Base-by-base conservation (phyloP, 1,284 basidiomycete genomes). In the Inonotus hispidus region DNA sequence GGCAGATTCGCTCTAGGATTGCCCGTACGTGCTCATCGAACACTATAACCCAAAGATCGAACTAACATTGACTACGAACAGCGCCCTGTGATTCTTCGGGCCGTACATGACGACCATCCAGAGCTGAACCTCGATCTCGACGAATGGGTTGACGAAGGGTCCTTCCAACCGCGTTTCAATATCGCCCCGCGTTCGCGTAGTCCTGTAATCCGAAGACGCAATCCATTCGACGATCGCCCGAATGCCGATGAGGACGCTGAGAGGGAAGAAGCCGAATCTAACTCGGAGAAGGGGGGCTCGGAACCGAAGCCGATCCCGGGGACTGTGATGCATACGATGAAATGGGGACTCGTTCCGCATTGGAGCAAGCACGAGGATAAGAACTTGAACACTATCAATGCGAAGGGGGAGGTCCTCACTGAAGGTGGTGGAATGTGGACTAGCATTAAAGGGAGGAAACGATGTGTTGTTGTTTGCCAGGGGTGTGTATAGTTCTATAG, bases 261-360 rank as follows among this genome's bases (percentile, higher is more conserved):
- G 11, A 14, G n/a, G n/a, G n/a, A 46, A 3, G 35, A 16, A 55
- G 16, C 13, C n/a, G 41, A 43, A 21, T 14, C 16, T n/a, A 16
- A 43, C 1, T 7, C 2, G 16, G 16, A 43, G 16, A 43, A n/a
- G 13, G 19, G n/a, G 19, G 41, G 8, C 8, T 3, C 3, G 32
- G 38, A 56, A 32, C 46, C 53, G 13, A 32, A 32, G 32, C 32
- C 32, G 32, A 8, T 32, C 32, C 32, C 32, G 32, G 8, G 7
- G 16, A 54, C 82, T 27, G 70, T 84, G 11, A 69, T 90, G 65
- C 86, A 89, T 35, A 83, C 85, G 3, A 92, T 93, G 93, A 88
- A 87, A 69, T 98, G 95, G 95, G 95, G 95, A 0, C 78, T 98
- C 1, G 82, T 94, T 1, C 92, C 92, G 0, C 87, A 92, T 69